Percentiles rank a stretch among this genome's conserved stretches.
Evolutionary conservation across 768 basidiomycete genomes (phyloP).

Genomic region (Tylopilus cervinicoccineus): DNA sequence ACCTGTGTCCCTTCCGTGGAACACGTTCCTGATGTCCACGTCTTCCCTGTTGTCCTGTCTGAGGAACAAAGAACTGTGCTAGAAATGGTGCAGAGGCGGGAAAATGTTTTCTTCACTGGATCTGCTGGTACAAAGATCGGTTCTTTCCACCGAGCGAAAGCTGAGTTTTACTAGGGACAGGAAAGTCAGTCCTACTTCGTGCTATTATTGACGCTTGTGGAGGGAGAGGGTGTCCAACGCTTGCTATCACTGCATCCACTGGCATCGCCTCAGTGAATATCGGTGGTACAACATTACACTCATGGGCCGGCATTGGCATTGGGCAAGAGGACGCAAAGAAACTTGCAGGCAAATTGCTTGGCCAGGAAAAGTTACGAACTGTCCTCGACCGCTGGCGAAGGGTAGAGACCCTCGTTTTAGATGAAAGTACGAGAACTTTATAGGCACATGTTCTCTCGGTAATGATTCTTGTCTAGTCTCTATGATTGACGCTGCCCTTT

Average conservation of each 20-base stretch:
- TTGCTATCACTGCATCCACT: conserved; percentile 80
- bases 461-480: conserved; percentile 52
- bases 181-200: conserved; percentile 78
- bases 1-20: neutral
- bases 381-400: conserved; percentile 60
- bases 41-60: conserved; percentile 39
- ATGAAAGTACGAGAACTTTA: conserved; percentile 60
- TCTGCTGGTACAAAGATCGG: conserved; percentile 51
- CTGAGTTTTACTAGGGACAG: conserved; percentile 49
- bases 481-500: conserved; percentile 79
- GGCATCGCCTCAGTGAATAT: conserved; percentile 83
- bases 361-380: conserved; percentile 33
- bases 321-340: conserved; percentile 54
- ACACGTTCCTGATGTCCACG: neutral
- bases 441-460: neutral
- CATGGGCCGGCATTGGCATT: conserved; percentile 78
- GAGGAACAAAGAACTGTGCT: conserved; percentile 50
- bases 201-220: conserved; percentile 60
- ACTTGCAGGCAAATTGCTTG: conserved; percentile 51
- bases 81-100: conserved; percentile 49
- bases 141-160: neutral
- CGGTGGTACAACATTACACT: conserved; percentile 77
- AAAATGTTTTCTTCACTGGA: conserved; percentile 83
- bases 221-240: conserved; percentile 28
- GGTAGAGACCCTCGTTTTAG: conserved; percentile 69